Conservation (phyloP, 805 yeast genomes). For the Candida maris region DNA sequence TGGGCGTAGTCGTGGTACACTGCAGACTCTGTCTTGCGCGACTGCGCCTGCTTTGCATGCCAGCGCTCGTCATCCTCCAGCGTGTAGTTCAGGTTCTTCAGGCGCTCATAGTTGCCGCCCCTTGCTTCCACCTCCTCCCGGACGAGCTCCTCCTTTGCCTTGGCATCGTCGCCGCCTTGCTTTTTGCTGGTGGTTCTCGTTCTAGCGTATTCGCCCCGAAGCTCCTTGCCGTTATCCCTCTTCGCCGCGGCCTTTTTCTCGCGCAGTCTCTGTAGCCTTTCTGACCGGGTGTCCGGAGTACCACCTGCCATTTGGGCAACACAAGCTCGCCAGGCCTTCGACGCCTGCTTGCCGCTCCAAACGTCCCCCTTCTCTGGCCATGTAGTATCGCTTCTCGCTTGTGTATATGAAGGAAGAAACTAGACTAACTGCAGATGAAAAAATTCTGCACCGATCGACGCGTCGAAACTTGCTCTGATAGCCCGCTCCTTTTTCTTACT, state of each 20-base stretch:
- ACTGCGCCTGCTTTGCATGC: slow-evolving; percentile 40
- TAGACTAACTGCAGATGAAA: too few relatives aligned
- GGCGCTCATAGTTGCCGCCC: slow-evolving; percentile 40
- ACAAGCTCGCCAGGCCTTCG: background rate
- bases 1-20: slow-evolving; percentile 49
- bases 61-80: slow-evolving; percentile 64
- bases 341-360: background rate
- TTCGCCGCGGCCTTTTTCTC: slow-evolving; percentile 27
- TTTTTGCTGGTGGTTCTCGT: slow-evolving; percentile 23
- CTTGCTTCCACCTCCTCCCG: slow-evolving; percentile 32
- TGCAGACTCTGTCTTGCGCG: slow-evolving; percentile 26
- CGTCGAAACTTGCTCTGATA: too few relatives aligned
- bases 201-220: slow-evolving; percentile 33
- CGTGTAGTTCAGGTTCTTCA: slow-evolving; percentile 51
- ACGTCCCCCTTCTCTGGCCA: background rate
- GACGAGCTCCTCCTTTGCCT: slow-evolving; percentile 38
- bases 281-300: slow-evolving; percentile 18
- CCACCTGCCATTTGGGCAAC: background rate
- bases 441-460: too few relatives aligned
- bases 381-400: too few relatives aligned
- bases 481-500: too few relatives aligned
- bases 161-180: slow-evolving; percentile 30
- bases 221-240: slow-evolving; percentile 32
- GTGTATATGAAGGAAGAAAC: too few relatives aligned
- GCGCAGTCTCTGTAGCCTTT: slow-evolving; percentile 24